Evolutionary conservation across 2,329 filamentous ascomycete genomes (phyloP), one percentile per base, ranked within the genome.

Genomic region (Fusarium nisikadoi): DNA sequence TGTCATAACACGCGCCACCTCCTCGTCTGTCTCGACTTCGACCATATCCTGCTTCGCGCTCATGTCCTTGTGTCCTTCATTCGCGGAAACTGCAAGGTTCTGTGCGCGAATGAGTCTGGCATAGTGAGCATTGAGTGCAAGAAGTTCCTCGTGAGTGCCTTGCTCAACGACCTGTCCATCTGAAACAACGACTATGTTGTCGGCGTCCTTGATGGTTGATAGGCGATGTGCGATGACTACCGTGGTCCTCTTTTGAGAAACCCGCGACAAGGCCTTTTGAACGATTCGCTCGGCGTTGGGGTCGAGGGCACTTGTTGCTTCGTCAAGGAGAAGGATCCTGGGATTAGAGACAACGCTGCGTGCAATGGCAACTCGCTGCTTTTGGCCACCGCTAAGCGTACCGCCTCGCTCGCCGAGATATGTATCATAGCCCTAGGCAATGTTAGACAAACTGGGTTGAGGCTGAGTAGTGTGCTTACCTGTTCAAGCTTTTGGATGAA

Each of bases 311-410:
- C 86, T 89, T 0, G 90, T 92, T 0, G 90, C 90, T 79, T 92
- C 90, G 68, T 92, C 90, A 2, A 92, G 80, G 12, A 92, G 86
- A 1, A 92, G 81, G 38, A 92, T 88, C 2, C 82, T 81, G 0
- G 90, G 90, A 39, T 89, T 81, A 13, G 88, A 87, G 42, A 92
- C 82, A 50, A 92, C 89, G 43, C 87, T 88, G 23, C 90, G 84
- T 4, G 90, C 90, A 65, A 92, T 92, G 1, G 89, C 87, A 23
- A 92, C 82, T 11, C 90, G 84, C 72, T 92, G 90, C 38, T 89
- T 84, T 74, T 92, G 90, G 7, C 90, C 90, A 25, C 90, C 90
- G 20, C 77, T 77, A 0, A 79, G 61, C 0, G 70, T 60, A 3
- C 66, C 66, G 3, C 76, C 77, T 12, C 69, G 52, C n/a, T 77